These are phyloP conservation scores for Gynandropsis gynandra DNA, from an alignment of 345 rosid species.

Conservation along the genomic window DNA sequence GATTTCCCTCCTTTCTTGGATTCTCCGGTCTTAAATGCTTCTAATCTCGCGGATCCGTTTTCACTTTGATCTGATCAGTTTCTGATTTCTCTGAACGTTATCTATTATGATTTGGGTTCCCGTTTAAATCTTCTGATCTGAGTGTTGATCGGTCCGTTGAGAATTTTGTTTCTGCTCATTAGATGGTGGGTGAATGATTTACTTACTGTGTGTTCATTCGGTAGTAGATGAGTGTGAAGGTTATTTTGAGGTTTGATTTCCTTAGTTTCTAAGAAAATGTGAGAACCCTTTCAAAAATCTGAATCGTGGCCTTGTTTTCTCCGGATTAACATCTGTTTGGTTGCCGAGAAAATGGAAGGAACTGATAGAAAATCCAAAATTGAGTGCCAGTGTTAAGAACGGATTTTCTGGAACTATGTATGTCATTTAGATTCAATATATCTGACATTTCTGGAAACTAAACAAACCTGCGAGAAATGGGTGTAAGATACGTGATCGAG, in stretches of 20 bases:
- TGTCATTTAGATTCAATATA: not conserved
- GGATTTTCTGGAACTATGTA: not conserved
- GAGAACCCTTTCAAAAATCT: not conserved
- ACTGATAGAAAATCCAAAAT: not conserved
- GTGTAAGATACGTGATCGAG: not conserved
- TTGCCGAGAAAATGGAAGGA: slow-evolving; percentile 20
- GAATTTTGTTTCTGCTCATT: slow-evolving; percentile 14
- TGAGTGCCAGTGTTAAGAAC: slow-evolving; percentile 6
- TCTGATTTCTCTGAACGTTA: slow-evolving; percentile 17
- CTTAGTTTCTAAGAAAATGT: not conserved
- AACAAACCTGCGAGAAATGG: not conserved
- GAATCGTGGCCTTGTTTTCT: slow-evolving; percentile 6
- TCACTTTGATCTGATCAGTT: slow-evolving; percentile 29
- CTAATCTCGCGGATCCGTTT: slow-evolving; percentile 36
- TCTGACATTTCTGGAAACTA: slow-evolving; percentile 11
- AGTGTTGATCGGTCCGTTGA: slow-evolving; percentile 16
- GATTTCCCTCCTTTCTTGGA: not conserved
- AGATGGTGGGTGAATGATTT: slow-evolving; percentile 20
- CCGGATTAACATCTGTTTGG: slow-evolving; percentile 17
- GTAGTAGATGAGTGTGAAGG: slow-evolving; percentile 10
- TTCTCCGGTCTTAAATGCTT: slow-evolving; percentile 25
- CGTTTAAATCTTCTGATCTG: slow-evolving; percentile 13
- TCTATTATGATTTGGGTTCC: slow-evolving; percentile 21
- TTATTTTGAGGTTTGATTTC: slow-evolving; percentile 11
- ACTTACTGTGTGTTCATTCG: slow-evolving; percentile 1